Conservation (phyloP, 23 red algal genomes). For the Gracilaria gracilis region DNA sequence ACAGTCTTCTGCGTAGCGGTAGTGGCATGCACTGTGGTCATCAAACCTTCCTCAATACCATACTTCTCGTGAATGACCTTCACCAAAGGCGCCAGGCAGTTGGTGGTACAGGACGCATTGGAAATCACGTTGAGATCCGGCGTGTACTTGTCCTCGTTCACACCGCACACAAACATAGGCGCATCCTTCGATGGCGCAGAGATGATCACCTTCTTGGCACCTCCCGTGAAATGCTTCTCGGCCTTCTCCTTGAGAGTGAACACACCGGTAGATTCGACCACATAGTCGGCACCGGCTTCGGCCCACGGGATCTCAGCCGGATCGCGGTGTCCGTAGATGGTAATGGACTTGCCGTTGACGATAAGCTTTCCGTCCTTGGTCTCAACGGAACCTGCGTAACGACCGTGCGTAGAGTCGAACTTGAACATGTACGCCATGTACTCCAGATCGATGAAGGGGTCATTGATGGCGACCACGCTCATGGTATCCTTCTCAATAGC, state of each 20-base stretch:
- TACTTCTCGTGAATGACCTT: slow-evolving; percentile 99
- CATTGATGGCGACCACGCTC: slow-evolving; percentile 96
- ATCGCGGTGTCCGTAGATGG: slow-evolving; percentile 85
- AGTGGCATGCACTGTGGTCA: slow-evolving; percentile 99
- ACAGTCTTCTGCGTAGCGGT: slow-evolving; percentile 99
- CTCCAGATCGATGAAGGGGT: slow-evolving; percentile 97
- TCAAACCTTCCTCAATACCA: slow-evolving; percentile 95
- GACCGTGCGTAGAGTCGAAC: slow-evolving; percentile 98
- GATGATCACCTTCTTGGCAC: slow-evolving; percentile 99
- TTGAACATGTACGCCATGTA: slow-evolving; percentile 99
- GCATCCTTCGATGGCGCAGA: slow-evolving; percentile 99
- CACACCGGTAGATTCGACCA: slow-evolving; percentile 99
- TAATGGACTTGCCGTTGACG: slow-evolving; percentile 87
- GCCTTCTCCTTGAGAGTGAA: slow-evolving; percentile 99
- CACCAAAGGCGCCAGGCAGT: slow-evolving; percentile 96
- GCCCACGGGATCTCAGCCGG: slow-evolving; percentile 97
- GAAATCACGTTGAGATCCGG: slow-evolving; percentile 93
- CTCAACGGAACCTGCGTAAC: slow-evolving; percentile 76
- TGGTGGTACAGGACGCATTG: slow-evolving; percentile 99
- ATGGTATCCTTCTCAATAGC: slow-evolving; percentile 92
- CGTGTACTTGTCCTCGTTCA: slow-evolving; percentile 98
- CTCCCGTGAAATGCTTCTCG: slow-evolving; percentile 86
- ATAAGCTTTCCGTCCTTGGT: slow-evolving; percentile 89
- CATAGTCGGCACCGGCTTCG: slow-evolving; percentile 88
- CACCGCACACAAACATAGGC: slow-evolving; percentile 99